Conservation (phyloP, 2,329 filamentous ascomycete species). For the Fusarium zealandicum region DNA sequence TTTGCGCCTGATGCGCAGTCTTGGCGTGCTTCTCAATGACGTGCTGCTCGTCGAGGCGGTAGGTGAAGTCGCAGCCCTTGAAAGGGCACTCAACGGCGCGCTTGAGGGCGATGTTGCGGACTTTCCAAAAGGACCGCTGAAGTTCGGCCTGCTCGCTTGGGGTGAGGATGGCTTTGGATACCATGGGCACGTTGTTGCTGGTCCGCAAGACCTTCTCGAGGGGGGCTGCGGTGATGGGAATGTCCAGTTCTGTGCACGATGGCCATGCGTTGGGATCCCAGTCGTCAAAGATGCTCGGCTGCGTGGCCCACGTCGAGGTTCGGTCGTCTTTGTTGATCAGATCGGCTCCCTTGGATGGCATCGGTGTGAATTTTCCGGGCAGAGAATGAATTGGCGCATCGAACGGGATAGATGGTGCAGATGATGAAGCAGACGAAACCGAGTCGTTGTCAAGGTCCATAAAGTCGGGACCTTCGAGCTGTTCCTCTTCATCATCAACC, state of each 20-base stretch:
- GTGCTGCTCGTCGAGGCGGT: conserved; percentile 40
- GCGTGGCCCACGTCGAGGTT: conserved; percentile 34
- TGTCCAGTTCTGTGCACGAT: not conserved
- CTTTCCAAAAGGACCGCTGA: conserved; percentile 28
- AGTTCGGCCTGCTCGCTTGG: conserved; percentile 50
- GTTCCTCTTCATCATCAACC: not conserved
- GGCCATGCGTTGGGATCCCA: conserved; percentile 16
- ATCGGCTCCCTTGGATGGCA: not conserved
- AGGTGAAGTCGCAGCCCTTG: conserved; percentile 46
- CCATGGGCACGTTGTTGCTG: conserved; percentile 45
- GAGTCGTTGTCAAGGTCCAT: not conserved
- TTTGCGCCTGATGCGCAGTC: conserved; percentile 44
- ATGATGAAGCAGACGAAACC: not conserved
- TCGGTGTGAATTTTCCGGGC: not conserved
- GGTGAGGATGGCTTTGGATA: conserved; percentile 50
- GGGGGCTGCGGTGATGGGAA: conserved; percentile 35
- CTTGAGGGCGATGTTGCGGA: conserved; percentile 25
- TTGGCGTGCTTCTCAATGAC: conserved; percentile 48
- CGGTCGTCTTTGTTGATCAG: not conserved
- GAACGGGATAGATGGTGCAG: not conserved
- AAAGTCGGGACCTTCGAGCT: too few species aligned
- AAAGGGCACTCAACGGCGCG: conserved; percentile 51
- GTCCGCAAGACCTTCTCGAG: conserved; percentile 49
- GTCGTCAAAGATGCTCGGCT: conserved; percentile 33
- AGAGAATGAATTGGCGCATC: not conserved